Evolutionary conservation across 257 asterid species (phyloP).

Genomic region (Nicotiana paniculata): DNA sequence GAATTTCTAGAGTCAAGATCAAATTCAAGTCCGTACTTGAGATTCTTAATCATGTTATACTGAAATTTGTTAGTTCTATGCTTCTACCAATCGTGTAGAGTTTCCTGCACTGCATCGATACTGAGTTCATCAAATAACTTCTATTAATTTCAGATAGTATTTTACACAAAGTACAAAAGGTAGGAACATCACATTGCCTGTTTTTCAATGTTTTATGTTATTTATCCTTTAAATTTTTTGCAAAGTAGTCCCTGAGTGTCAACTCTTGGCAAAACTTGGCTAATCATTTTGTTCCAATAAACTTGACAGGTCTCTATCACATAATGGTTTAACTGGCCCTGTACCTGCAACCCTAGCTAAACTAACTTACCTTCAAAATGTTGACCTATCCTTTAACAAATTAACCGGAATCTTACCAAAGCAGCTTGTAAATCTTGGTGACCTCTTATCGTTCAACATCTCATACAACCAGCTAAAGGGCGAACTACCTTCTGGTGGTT

Average conservation of each 20-base stretch:
- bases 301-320: slow-evolving; percentile 54
- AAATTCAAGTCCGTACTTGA: not conserved
- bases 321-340: slow-evolving; percentile 53
- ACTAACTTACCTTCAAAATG: slow-evolving; percentile 45
- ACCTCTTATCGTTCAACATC: slow-evolving; percentile 58
- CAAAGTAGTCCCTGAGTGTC: not conserved
- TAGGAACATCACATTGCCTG: not conserved
- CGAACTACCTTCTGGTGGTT: slow-evolving; percentile 67
- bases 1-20: not conserved
- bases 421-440: slow-evolving; percentile 61
- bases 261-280: not conserved
- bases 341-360: slow-evolving; percentile 55
- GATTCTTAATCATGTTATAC: not conserved
- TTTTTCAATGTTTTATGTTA: not conserved
- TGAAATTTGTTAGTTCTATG: not conserved
- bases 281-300: not conserved
- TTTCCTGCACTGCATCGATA: not conserved
- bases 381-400: slow-evolving; percentile 70
- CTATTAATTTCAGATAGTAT: not conserved
- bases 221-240: not conserved
- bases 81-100: not conserved
- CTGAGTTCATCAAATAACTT: not conserved
- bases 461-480: slow-evolving; percentile 84
- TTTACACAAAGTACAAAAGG: not conserved
- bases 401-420: slow-evolving; percentile 66